phyloP scores from a whole-genome alignment of 768 basidiomycete genomes.

The Tylopilus sp. region DNA sequence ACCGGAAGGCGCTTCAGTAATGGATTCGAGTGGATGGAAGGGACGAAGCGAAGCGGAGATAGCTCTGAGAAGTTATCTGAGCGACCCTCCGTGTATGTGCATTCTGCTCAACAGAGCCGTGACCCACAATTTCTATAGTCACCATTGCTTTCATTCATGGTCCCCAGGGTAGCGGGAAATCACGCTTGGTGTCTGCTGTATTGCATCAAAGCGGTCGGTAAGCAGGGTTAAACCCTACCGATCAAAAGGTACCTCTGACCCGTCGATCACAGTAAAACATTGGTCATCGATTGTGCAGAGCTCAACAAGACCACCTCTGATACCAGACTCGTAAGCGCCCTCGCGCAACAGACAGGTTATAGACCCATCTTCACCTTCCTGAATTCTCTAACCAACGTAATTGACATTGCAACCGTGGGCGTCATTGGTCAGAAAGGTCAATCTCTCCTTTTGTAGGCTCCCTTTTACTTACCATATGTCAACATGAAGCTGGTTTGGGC shows the following conservation, averaged over 20 bases:
- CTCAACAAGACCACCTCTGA: constrained; percentile 72
- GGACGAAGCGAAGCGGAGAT: constrained; percentile 78
- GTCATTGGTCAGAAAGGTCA: constrained; percentile 93
- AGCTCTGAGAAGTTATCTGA: constrained; percentile 65
- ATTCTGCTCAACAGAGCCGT: not conserved
- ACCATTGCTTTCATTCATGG: constrained; percentile 79
- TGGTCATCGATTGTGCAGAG: constrained; percentile 82
- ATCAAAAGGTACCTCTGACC: not conserved
- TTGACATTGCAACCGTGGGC: constrained; percentile 90
- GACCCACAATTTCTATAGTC: constrained; percentile 36
- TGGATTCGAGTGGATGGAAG: constrained; percentile 63
- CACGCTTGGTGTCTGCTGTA: constrained; percentile 50
- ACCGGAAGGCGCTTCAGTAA: constrained; percentile 13
- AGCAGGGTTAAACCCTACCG: constrained; percentile 3
- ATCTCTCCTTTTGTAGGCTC: not conserved
- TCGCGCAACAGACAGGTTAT: constrained; percentile 85
- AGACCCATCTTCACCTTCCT: constrained; percentile 87
- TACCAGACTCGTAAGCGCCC: constrained; percentile 54
- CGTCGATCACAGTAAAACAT: constrained; percentile 46
- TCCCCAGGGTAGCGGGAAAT: constrained; percentile 82
- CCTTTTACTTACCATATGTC: constrained; percentile 1
- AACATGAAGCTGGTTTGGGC: constrained; percentile 68
- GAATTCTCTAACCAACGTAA: constrained; percentile 73
- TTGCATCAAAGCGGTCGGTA: constrained; percentile 55
- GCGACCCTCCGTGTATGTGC: constrained; percentile 67